phyloP scores from a whole-genome alignment of 208 protist genomes.

The Acanthamoeba sp. region DNA sequence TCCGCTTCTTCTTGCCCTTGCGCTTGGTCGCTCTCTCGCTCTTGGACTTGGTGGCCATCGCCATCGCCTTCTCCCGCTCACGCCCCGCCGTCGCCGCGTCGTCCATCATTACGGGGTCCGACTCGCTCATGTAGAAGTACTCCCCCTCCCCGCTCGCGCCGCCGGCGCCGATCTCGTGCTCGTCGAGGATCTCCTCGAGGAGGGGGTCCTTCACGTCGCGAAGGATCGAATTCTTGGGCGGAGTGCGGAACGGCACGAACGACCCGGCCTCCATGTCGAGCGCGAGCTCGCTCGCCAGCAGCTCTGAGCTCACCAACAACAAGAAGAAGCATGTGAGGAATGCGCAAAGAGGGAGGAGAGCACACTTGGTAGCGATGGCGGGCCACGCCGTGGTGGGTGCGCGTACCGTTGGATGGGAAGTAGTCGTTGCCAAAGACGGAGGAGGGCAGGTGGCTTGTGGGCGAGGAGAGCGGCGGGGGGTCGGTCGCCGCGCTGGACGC shows the following conservation, averaged over 20 bases:
- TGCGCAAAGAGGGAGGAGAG: too few species aligned
- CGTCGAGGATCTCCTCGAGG: neutral
- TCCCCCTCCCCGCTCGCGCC: too few species aligned
- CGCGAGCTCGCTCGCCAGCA: neutral
- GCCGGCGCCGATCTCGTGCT: neutral
- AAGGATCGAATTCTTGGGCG: slow-evolving; percentile 16
- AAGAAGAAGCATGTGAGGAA: neutral
- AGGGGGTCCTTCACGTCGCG: neutral
- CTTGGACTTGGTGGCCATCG: neutral
- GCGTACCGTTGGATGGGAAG: neutral
- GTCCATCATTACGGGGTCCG: neutral
- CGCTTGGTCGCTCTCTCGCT: slow-evolving; percentile 23
- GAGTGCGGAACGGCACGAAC: neutral
- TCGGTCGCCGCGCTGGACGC: neutral
- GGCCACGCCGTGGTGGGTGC: neutral
- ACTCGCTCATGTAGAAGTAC: too few species aligned
- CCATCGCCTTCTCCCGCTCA: neutral
- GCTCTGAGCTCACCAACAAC: neutral
- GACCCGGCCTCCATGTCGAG: neutral
- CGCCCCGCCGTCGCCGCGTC: too few species aligned
- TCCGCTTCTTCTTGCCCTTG: slow-evolving; percentile 18
- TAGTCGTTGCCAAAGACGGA: neutral
- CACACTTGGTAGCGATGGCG: too few species aligned
- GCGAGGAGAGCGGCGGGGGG: slow-evolving; percentile 57
- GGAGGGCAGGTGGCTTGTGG: slow-evolving; percentile 65